A percentile compares a stretch with the other conserved stretches of the same genome.
phyloP scores from a whole-genome alignment of 169 alveolate genomes.

The Babesia microti region DNA sequence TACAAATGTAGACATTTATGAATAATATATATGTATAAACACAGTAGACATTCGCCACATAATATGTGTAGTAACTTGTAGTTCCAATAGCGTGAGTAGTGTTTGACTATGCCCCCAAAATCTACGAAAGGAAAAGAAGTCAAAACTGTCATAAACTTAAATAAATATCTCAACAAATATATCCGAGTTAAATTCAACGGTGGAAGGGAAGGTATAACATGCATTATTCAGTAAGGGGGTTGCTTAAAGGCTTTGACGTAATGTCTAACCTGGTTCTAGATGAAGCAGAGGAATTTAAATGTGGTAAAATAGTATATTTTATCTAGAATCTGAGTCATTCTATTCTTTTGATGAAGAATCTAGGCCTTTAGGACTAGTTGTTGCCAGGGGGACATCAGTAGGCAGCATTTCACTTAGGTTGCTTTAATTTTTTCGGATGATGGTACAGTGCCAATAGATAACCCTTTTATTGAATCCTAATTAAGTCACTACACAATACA shows the following conservation, averaged over 20 bases:
- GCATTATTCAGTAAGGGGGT: slow-evolving; percentile 60
- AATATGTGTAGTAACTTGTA: no score
- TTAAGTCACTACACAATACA: no score
- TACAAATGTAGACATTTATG: no score
- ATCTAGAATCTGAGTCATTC: slow-evolving; percentile 66
- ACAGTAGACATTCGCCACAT: no score
- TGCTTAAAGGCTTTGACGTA: slow-evolving; percentile 78
- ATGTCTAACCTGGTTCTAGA: slow-evolving; percentile 74
- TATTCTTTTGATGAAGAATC: slow-evolving; percentile 60
- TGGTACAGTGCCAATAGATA: no score
- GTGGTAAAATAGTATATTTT: slow-evolving; percentile 46
- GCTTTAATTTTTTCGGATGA: no score
- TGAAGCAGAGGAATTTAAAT: slow-evolving; percentile 72
- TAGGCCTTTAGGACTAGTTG: slow-evolving; percentile 69
- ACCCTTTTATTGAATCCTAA: no score
- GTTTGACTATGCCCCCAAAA: no score
- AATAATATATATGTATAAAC: no score
- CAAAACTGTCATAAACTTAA: slow-evolving; percentile 65
- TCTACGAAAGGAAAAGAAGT: no score
- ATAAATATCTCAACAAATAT: slow-evolving; percentile 62
- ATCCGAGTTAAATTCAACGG: slow-evolving; percentile 74
- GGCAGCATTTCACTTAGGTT: slow-evolving; percentile 7
- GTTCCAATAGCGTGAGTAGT: no score
- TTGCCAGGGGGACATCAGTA: slow-evolving; percentile 82
- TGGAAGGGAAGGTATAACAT: slow-evolving; percentile 68